Conservation (phyloP, 2,329 filamentous ascomycete genomes). For the Colletotrichum orchidophilum region DNA sequence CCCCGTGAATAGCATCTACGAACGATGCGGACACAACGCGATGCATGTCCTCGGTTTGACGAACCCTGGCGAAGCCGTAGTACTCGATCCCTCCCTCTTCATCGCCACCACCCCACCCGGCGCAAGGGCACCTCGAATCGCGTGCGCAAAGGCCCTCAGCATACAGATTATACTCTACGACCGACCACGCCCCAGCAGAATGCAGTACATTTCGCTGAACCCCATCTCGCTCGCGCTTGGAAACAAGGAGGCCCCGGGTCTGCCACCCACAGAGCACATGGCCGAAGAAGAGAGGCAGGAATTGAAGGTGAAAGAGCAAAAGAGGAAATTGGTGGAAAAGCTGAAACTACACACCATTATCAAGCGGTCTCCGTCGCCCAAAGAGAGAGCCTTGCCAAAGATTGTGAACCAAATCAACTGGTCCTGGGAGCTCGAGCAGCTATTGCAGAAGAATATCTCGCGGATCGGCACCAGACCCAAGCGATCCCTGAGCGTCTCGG, state of each 20-base stretch:
- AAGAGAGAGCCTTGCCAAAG: conserved; percentile 81
- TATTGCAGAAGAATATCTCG: conserved; percentile 90
- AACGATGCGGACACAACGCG: conserved; percentile 82
- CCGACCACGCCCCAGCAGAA: conserved; percentile 82
- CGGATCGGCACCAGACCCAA: conserved; percentile 83
- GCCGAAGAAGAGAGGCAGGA: conserved; percentile 77
- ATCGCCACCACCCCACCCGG: conserved; percentile 64
- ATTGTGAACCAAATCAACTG: conserved; percentile 97
- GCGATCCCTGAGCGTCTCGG: conserved; percentile 89
- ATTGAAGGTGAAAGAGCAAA: conserved; percentile 64
- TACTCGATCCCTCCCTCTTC: conserved; percentile 76
- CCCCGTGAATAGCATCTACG: conserved; percentile 81
- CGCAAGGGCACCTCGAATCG: conserved; percentile 73
- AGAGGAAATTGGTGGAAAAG: conserved; percentile 80
- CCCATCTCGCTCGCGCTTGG: conserved; percentile 89
- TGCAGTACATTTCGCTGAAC: conserved; percentile 95
- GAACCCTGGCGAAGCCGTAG: conserved; percentile 67
- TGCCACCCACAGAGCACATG: conserved; percentile 59
- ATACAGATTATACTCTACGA: conserved; percentile 92
- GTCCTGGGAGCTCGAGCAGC: conserved; percentile 85
- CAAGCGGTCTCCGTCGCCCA: conserved; percentile 78
- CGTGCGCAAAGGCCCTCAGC: conserved; percentile 75
- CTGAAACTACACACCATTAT: conserved; percentile 87
- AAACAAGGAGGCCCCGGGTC: conserved; percentile 65
- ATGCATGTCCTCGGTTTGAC: conserved; percentile 88